Percentiles rank a stretch among this genome's conserved stretches.
Evolutionary conservation across 2,329 filamentous ascomycete genomes (phyloP).

Genomic region (Fusarium sororula): DNA sequence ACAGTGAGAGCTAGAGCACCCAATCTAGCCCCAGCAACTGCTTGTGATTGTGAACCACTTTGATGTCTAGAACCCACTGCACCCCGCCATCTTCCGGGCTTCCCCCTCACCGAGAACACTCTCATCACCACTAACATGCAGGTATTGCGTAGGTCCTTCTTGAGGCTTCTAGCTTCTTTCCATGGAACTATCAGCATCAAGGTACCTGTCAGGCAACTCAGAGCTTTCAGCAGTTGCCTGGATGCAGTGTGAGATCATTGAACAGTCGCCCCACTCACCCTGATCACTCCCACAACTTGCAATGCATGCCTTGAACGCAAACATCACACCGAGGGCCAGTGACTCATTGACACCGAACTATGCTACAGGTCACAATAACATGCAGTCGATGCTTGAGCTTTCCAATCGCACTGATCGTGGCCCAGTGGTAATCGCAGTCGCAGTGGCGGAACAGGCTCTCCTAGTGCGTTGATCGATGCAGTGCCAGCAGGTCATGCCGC

Average conservation of each 20-base stretch:
- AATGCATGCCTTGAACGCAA: neutral
- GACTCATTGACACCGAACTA: accelerated
- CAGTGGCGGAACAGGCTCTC: too few relatives aligned
- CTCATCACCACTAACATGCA: neutral
- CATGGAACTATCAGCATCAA: neutral
- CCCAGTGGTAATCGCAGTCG: neutral
- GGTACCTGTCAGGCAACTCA: neutral
- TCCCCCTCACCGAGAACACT: neutral
- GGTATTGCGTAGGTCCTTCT: neutral
- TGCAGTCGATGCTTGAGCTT: neutral
- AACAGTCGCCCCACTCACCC: neutral
- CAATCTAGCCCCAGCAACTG: neutral
- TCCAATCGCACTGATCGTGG: too few relatives aligned
- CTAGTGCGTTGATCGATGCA: neutral
- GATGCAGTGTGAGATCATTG: neutral
- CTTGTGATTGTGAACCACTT: neutral
- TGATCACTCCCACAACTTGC: neutral
- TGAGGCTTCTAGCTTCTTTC: accelerated
- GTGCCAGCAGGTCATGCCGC: neutral
- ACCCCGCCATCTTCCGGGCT: neutral
- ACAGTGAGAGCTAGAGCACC: neutral
- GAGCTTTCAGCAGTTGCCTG: neutral
- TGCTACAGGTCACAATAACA: too few relatives aligned
- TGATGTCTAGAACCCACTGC: neutral
- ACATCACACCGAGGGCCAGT: neutral